A percentile compares a stretch with the other conserved stretches of the same genome.
Conservation (phyloP, 805 yeast genomes). For the Ogataea wickerhamii region DNA sequence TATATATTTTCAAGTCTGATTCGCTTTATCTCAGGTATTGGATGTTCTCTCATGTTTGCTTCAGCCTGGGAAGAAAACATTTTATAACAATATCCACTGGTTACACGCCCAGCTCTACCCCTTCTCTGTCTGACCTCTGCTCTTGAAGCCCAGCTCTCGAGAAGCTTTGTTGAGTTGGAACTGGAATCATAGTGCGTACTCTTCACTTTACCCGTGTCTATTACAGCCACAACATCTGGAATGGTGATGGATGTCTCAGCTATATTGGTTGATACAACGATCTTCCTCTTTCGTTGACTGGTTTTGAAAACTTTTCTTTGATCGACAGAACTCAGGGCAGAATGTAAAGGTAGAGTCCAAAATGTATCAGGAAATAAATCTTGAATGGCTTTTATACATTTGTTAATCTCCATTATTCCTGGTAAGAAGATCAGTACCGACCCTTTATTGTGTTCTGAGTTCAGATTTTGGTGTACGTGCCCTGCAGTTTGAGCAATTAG, state of each 20-base stretch:
- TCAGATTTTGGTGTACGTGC: conserved; percentile 49
- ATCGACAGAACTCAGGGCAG: conserved; percentile 78
- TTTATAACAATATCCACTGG: conserved; percentile 77
- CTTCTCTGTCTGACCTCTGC: conserved; percentile 90
- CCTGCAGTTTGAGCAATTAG: conserved; percentile 56
- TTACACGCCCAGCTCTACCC: conserved; percentile 98
- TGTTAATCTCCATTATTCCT: conserved; percentile 83
- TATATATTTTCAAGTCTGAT: conserved; percentile 81
- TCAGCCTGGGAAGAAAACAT: conserved; percentile 65
- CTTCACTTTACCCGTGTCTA: conserved; percentile 85
- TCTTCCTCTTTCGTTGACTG: conserved; percentile 62
- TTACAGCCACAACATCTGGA: conserved; percentile 88
- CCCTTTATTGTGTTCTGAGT: conserved; percentile 45
- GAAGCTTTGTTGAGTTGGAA: conserved; percentile 63
- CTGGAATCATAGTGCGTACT: conserved; percentile 66
- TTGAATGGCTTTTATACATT: conserved; percentile 46
- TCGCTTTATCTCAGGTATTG: conserved; percentile 85
- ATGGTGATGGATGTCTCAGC: conserved; percentile 98
- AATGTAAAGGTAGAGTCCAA: conserved; percentile 74
- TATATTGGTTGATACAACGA: conserved; percentile 86
- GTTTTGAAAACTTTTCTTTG: conserved; percentile 70
- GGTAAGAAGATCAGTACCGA: conserved; percentile 84
- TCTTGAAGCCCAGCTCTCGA: conserved; percentile 82
- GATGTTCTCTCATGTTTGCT: conserved; percentile 60
- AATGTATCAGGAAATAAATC: conserved; percentile 19